Conservation (phyloP, 345 rosid genomes). For the Eucalyptus regnans region DNA sequence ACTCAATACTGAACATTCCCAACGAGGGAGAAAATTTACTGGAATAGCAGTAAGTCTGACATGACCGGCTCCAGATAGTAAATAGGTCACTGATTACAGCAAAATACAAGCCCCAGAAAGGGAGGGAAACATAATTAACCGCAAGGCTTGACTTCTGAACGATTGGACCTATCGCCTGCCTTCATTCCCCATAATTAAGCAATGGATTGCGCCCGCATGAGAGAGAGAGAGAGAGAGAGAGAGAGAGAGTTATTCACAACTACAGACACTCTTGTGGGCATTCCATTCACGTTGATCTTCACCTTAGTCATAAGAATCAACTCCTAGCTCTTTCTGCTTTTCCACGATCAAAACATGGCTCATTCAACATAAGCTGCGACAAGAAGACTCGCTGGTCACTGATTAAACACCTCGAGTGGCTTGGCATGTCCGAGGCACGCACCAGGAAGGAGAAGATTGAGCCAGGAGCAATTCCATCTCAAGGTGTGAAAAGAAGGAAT, state of each 20-base stretch:
- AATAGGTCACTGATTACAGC: not conserved
- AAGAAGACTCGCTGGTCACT: not conserved
- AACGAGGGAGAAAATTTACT: not conserved
- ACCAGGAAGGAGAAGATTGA: not conserved
- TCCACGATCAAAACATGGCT: not conserved
- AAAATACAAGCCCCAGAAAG: not conserved
- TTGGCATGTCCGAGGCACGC: not conserved
- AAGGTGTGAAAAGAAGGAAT: not conserved
- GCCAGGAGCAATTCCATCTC: not conserved
- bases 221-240: not conserved
- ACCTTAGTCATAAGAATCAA: not conserved
- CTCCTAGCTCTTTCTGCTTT: not conserved
- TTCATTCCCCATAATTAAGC: not conserved
- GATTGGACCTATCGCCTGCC: not conserved
- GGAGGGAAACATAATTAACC: not conserved
- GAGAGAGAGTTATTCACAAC: not conserved
- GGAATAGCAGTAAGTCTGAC: not conserved
- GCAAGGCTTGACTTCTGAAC: not conserved
- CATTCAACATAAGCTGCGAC: not conserved
- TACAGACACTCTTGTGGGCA: not conserved
- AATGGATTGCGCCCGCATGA: not conserved
- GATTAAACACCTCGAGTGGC: not conserved
- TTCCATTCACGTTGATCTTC: not conserved
- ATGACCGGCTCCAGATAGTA: not conserved
- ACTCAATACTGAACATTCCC: not conserved